These are phyloP conservation scores for Tarenaya hassleriana DNA, from an alignment of 345 rosid genomes.

Conservation along the genomic window DNA sequence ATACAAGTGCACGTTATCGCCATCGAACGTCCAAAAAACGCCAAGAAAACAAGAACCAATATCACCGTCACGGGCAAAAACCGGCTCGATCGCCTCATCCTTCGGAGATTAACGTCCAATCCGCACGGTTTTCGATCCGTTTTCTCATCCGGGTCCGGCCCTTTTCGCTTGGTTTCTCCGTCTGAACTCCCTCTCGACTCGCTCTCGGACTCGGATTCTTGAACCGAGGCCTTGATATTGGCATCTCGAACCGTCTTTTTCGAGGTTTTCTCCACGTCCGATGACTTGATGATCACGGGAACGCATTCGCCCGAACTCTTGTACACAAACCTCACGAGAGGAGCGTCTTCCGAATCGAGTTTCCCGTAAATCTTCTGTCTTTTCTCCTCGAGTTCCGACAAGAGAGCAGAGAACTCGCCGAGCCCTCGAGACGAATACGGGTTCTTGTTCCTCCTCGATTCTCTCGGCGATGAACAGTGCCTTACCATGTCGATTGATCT, in stretches of 20 bases:
- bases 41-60: slow-evolving; percentile 48
- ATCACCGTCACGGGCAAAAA: slow-evolving; percentile 42
- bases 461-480: slow-evolving; percentile 30
- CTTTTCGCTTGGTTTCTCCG: slow-evolving; percentile 13
- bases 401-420: slow-evolving; percentile 62
- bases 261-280: slow-evolving; percentile 18
- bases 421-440: slow-evolving; percentile 69
- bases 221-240: slow-evolving; percentile 18
- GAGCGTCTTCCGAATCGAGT: slow-evolving; percentile 34
- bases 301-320: slow-evolving; percentile 35
- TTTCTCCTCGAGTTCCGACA: slow-evolving; percentile 54
- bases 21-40: slow-evolving; percentile 57
- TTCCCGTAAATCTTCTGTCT: slow-evolving; percentile 46
- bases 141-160: slow-evolving; percentile 6
- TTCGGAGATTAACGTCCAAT: slow-evolving; percentile 23
- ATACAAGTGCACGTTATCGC: slow-evolving; percentile 49
- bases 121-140: slow-evolving; percentile 25
- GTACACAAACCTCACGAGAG: slow-evolving; percentile 54
- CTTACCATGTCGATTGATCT: slow-evolving; percentile 17
- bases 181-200: not conserved
- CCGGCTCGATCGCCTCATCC: slow-evolving; percentile 37
- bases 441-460: slow-evolving; percentile 47
- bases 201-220: slow-evolving; percentile 19
- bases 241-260: not conserved
- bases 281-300: slow-evolving; percentile 51